Evolutionary conservation across 306 rosid genomes (phyloP).

Genomic region (Sesbania bispinosa): DNA sequence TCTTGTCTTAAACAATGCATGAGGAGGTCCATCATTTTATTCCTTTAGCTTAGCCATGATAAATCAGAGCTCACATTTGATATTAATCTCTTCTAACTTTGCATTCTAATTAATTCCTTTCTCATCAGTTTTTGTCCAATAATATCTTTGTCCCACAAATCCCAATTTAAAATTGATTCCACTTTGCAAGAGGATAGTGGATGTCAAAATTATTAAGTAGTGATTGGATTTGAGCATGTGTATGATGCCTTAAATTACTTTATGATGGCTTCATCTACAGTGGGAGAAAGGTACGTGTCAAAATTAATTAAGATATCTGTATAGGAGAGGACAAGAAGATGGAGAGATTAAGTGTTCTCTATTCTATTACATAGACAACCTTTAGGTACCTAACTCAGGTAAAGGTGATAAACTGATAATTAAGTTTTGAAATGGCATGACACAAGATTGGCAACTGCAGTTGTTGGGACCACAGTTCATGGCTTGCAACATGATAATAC

Average conservation of each 20-base stretch:
- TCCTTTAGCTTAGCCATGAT: conserved; percentile 12
- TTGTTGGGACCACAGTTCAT: conserved; percentile 26
- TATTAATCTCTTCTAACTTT: conserved; percentile 6
- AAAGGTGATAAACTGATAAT: conserved; percentile 12
- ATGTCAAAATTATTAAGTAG: conserved; percentile 1
- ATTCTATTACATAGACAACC: conserved; percentile 16
- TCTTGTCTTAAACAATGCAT: conserved; percentile 14
- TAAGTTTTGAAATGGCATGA: conserved; percentile 20
- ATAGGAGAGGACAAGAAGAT: not conserved
- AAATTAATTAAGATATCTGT: conserved; percentile 6
- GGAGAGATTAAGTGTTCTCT: conserved; percentile 5
- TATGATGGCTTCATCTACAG: conserved; percentile 20
- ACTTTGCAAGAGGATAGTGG: conserved; percentile 17
- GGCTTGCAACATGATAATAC: not conserved
- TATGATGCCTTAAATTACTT: conserved; percentile 17
- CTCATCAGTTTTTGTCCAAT: not conserved
- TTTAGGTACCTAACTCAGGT: conserved; percentile 26
- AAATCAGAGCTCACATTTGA: conserved; percentile 17
- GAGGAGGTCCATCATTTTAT: conserved; percentile 15
- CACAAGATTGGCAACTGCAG: conserved; percentile 7
- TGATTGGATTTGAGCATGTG: conserved; percentile 25
- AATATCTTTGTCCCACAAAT: conserved; percentile 18
- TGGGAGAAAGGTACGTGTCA: conserved; percentile 1
- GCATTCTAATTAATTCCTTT: not conserved
- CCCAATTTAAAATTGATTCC: conserved; percentile 15